phyloP scores from a whole-genome alignment of 2,329 filamentous ascomycete genomes.

The Aquanectria penicillioides region DNA sequence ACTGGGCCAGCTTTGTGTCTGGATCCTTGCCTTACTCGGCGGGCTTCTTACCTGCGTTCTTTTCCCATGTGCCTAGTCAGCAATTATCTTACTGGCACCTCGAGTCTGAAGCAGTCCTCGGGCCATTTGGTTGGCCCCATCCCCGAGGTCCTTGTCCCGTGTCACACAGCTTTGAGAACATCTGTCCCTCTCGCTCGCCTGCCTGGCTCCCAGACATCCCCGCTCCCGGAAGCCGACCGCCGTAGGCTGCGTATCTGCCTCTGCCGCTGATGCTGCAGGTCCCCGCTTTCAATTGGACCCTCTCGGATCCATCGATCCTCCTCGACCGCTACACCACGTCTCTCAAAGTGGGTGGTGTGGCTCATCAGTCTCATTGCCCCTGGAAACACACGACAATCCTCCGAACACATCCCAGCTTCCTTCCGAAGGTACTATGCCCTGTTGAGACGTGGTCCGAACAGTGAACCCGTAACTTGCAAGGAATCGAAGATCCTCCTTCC shows the following conservation, averaged over 20 bases:
- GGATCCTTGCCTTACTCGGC: not conserved
- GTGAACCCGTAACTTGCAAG: not conserved
- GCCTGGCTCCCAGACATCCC: conserved; percentile 4
- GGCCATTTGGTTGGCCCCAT: not conserved
- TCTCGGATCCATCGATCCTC: not conserved
- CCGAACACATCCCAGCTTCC: not conserved
- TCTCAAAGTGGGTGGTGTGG: conserved; percentile 6
- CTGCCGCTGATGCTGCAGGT: conserved; percentile 3
- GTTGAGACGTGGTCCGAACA: not conserved
- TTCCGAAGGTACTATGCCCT: not conserved
- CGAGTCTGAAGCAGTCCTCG: not conserved
- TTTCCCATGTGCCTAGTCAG: not conserved
- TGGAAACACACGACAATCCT: not conserved
- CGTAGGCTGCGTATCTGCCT: not conserved
- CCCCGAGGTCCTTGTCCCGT: conserved; percentile 10
- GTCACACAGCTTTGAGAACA: conserved; percentile 6
- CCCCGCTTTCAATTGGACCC: conserved; percentile 1
- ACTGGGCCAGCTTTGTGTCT: conserved; percentile 29
- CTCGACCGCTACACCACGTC: not conserved
- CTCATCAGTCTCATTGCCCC: conserved; percentile 12
- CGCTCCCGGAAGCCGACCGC: conserved; percentile 37
- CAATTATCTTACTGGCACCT: not conserved
- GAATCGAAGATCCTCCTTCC: not conserved
- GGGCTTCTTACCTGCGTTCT: not conserved
- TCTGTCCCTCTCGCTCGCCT: conserved; percentile 25